Evolutionary conservation across 2,329 filamentous ascomycete species (phyloP).

Genomic region (Cercospora sp.): DNA sequence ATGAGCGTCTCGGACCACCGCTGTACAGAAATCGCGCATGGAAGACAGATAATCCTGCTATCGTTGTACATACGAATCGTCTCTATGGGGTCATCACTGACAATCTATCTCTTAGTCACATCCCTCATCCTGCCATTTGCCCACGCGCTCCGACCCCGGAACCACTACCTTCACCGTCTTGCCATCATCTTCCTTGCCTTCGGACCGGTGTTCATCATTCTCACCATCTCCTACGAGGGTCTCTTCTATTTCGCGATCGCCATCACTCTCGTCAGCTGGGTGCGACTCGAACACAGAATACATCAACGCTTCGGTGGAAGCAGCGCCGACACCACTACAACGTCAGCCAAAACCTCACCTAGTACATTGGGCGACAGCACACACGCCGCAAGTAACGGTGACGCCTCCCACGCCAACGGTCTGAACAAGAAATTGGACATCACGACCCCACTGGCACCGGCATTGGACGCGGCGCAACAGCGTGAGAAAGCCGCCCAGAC

Average conservation of each 20-base stretch:
- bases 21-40: neutral
- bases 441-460: conserved; percentile 39
- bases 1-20: neutral
- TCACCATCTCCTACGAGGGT: conserved; percentile 96
- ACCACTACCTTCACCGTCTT: conserved; percentile 85
- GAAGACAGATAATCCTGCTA: neutral
- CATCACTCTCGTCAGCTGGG: conserved; percentile 80
- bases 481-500: conserved; percentile 37
- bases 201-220: conserved; percentile 88
- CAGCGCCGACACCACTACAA: neutral
- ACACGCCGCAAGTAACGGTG: conserved; percentile 22
- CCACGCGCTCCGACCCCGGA: conserved; percentile 78
- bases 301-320: conserved; percentile 44
- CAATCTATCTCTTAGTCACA: conserved; percentile 51
- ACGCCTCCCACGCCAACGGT: conserved; percentile 11
- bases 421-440: conserved; percentile 23
- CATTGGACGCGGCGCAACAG: conserved; percentile 38
- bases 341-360: conserved; percentile 13
- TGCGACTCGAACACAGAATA: conserved; percentile 82
- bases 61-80: neutral
- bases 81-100: conserved; percentile 23
- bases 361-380: conserved; percentile 23
- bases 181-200: conserved; percentile 89
- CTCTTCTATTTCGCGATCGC: conserved; percentile 93
- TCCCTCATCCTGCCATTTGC: conserved; percentile 78